Conservation (phyloP, 108 stramenopile species). For the Nitzschia putrida region DNA sequence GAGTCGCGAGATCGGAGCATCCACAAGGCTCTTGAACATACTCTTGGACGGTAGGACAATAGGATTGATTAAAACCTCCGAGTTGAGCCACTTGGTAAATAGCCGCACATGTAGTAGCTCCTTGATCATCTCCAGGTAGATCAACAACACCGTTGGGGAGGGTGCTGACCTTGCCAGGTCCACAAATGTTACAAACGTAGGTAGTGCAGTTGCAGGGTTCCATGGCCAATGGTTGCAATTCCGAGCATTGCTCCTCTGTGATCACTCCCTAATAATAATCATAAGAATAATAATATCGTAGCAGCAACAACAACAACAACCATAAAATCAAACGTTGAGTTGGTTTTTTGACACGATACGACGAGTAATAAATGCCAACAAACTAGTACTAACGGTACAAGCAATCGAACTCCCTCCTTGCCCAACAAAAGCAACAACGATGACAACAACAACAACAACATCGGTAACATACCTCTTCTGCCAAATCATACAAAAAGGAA, state of each 20-base stretch:
- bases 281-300: too few relatives aligned
- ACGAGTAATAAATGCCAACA: too few relatives aligned
- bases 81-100: background rate
- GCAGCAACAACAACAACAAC: too few relatives aligned
- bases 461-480: too few relatives aligned
- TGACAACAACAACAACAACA: too few relatives aligned
- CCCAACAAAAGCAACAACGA: too few relatives aligned
- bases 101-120: conserved; percentile 8
- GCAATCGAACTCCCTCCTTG: too few relatives aligned
- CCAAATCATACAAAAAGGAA: conserved; percentile 6
- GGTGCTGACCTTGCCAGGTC: background rate
- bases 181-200: conserved; percentile 16
- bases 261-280: conserved; percentile 6
- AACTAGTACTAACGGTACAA: too few relatives aligned
- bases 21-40: conserved; percentile 13
- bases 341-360: too few relatives aligned
- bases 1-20: background rate
- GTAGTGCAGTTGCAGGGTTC: conserved; percentile 6
- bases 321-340: too few relatives aligned
- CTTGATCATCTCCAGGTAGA: conserved; percentile 13
- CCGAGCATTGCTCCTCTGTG: conserved; percentile 7
- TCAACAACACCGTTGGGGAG: conserved; percentile 1
- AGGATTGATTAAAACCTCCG: conserved; percentile 20
- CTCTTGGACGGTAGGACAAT: conserved; percentile 13
- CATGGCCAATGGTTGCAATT: conserved; percentile 7